phyloP scores from a whole-genome alignment of 2,329 filamentous ascomycete genomes.

The Sporothrix dimorphospora region DNA sequence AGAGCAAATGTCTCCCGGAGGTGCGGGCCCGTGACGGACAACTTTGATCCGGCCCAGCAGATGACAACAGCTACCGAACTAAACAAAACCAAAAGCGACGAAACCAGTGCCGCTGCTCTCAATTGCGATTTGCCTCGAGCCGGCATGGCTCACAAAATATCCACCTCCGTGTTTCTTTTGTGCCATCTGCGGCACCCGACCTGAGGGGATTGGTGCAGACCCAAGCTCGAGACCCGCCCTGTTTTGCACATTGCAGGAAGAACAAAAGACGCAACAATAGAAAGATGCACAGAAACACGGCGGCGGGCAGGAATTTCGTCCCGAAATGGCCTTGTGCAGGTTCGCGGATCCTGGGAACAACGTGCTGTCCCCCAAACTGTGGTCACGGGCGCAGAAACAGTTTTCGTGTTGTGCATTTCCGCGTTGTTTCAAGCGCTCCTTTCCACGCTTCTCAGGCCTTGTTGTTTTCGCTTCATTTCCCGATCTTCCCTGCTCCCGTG shows the following conservation, averaged over 20 bases:
- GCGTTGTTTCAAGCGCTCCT: background rate
- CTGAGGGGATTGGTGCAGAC: constrained; percentile 2
- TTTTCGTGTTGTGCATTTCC: background rate
- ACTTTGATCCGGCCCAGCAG: background rate
- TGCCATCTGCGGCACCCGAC: constrained; percentile 4
- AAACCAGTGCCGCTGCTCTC: background rate
- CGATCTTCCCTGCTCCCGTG: background rate
- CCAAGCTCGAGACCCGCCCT: background rate
- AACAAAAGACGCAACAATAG: background rate
- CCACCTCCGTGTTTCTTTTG: constrained; percentile 3
- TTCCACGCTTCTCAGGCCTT: background rate
- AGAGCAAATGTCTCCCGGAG: background rate
- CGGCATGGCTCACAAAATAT: background rate
- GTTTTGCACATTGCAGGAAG: background rate
- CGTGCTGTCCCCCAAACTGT: background rate
- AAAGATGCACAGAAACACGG: background rate
- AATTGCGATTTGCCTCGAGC: background rate
- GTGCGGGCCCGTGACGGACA: background rate
- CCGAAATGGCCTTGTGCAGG: constrained; percentile 33
- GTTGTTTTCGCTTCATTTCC: background rate
- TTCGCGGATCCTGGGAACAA: constrained; percentile 29
- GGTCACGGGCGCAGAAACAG: constrained; percentile 2
- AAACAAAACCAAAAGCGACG: background rate
- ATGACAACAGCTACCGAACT: background rate
- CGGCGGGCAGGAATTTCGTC: background rate